Evolutionary conservation across 352 stramenopile species (phyloP).

Genomic region (Phytophthora litchii): DNA sequence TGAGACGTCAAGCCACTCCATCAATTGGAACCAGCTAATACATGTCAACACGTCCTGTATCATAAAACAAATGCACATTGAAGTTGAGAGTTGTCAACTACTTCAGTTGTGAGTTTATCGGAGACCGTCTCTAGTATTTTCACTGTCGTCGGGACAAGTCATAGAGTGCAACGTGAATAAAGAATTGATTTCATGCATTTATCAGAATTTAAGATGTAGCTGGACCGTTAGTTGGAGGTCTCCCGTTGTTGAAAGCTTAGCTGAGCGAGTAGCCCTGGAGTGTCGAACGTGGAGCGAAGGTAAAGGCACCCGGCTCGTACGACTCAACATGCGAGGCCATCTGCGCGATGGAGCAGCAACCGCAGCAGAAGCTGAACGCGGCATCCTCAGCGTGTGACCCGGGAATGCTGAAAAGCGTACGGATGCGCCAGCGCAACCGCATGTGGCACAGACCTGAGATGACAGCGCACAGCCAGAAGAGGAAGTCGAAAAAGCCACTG

Average conservation of each 20-base stretch:
- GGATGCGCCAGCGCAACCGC: slow-evolving; percentile 66
- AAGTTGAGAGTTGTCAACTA: no score
- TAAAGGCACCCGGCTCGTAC: slow-evolving; percentile 69
- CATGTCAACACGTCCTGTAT: no score
- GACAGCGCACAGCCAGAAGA: slow-evolving; percentile 49
- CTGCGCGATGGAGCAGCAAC: slow-evolving; percentile 78
- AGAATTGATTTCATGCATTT: slow-evolving; percentile 23
- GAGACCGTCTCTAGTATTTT: no score
- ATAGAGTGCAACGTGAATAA: slow-evolving; percentile 22
- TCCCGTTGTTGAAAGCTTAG: slow-evolving; percentile 24
- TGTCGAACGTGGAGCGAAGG: slow-evolving; percentile 66
- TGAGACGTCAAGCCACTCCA: background rate
- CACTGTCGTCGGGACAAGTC: no score
- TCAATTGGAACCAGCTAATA: no score
- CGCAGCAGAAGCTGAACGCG: slow-evolving; percentile 57
- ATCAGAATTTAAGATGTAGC: slow-evolving; percentile 14
- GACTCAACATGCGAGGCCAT: slow-evolving; percentile 84
- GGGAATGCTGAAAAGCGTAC: slow-evolving; percentile 65
- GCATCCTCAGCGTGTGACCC: slow-evolving; percentile 61
- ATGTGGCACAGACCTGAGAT: slow-evolving; percentile 45
- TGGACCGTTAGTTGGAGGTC: background rate
- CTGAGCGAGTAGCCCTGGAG: slow-evolving; percentile 68
- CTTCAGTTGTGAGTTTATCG: no score
- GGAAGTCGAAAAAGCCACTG: slow-evolving; percentile 54
- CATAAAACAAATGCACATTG: background rate